Evolutionary conservation across 345 rosid species (phyloP).

Genomic region (Cardamine chenopodiifolia): DNA sequence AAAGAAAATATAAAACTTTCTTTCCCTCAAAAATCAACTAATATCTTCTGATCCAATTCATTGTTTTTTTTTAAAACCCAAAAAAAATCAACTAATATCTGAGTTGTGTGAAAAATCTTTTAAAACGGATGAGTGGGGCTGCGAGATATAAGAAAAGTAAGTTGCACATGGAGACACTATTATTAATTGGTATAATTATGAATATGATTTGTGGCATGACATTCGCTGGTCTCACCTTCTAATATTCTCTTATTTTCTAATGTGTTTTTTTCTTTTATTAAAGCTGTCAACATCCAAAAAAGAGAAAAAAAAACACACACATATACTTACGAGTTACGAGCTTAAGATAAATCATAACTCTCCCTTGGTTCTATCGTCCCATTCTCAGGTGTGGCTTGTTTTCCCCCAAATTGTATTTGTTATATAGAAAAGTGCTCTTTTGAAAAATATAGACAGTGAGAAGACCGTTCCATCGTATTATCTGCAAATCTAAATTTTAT

Average conservation of each 20-base stretch:
- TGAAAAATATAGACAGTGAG: background rate
- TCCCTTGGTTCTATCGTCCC: slow-evolving; percentile 20
- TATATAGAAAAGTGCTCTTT: background rate
- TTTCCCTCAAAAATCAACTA: background rate
- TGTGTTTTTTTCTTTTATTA: background rate
- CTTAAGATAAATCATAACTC: background rate
- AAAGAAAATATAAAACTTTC: background rate
- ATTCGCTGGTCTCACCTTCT: slow-evolving; percentile 49
- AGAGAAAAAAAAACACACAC: background rate
- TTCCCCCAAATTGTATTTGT: background rate
- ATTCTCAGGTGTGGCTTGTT: slow-evolving; percentile 13
- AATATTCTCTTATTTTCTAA: slow-evolving; percentile 7
- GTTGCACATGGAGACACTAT: slow-evolving; percentile 36
- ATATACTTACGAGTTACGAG: too few relatives aligned
- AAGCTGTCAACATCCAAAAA: slow-evolving; percentile 3
- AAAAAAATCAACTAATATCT: background rate
- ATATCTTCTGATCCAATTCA: too few relatives aligned
- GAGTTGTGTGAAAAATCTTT: slow-evolving; percentile 9
- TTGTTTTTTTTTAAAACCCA: too few relatives aligned
- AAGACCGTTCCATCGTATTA: slow-evolving; percentile 6
- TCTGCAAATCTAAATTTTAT: slow-evolving; percentile 20
- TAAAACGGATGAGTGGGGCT: slow-evolving; percentile 29
- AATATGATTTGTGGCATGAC: slow-evolving; percentile 57
- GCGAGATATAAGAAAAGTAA: slow-evolving; percentile 22
- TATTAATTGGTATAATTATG: slow-evolving; percentile 32